Base-by-base conservation (phyloP, 2,329 filamentous ascomycete species). In the Dryadomyces sulphureus region DNA sequence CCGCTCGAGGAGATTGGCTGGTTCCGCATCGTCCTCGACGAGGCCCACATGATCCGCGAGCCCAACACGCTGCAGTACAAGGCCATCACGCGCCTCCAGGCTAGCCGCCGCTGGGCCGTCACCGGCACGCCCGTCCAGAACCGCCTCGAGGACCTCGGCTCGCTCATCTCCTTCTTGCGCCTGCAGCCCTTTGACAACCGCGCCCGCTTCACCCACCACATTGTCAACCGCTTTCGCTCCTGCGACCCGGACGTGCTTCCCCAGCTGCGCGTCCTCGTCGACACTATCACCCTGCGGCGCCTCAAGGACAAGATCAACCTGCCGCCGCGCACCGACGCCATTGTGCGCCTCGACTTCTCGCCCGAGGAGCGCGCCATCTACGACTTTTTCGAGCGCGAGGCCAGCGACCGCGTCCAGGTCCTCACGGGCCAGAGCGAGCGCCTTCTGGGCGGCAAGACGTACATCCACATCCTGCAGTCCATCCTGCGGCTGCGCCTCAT, bases 71-170 rank as follows among this genome's bases (percentile, higher is more conserved):
- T 84, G 36, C 83, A 90, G 54, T 93, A 88, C 45, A 87, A 89
- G 59, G 85, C 86, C 3, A 85, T 92, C 19, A 89, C 87, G 52
- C 75, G 77, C 19, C 68, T 96, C 3, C 73, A 84, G 49, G 85
- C 88, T 2, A 75, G 84, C 57, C 78, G 89, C 27, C 81, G 89
- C 30, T 98, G 92, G 92, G 90, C 89, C 3, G 86, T 96, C n/a
- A 96, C 92, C 0, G 92, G 90, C 46, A 96, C 92, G 0, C 92
- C 89, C 0, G 85, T 96, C 8, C 90, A 96, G 62, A 98, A 98
- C 58, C 81, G 85, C 4, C 71, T 96, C 2, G 88, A 93, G 53
- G 92, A 98, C 59, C 71, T 96, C 20, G 84, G 86, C 14, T 84
- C 90, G 1, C 68, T 96, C 3, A 79, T 94, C 48, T 84, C 81